A percentile compares a stretch with the other conserved stretches of the same genome.
Evolutionary conservation across 1,284 basidiomycete genomes (phyloP).

Genomic region (Leccinum subspadiceum): DNA sequence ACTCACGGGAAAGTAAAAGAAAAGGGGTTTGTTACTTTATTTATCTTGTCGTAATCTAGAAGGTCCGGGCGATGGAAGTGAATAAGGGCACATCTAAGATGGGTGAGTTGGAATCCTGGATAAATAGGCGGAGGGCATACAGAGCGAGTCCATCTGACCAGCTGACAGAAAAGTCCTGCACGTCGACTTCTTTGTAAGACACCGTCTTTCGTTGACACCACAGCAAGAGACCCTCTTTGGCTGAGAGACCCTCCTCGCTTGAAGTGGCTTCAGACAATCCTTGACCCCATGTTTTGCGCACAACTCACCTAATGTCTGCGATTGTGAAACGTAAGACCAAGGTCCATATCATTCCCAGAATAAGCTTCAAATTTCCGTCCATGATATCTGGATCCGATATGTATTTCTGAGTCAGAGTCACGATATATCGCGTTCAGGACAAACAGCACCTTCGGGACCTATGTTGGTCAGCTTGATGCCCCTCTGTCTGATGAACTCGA

Average conservation of each 20-base stretch:
- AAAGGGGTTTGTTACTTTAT: conserved; percentile 54
- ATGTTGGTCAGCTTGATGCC: conserved; percentile 98
- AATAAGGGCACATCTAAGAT: conserved; percentile 85
- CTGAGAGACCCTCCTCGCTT: conserved; percentile 95
- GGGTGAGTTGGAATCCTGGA: conserved; percentile 7
- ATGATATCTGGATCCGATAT: conserved; percentile 74
- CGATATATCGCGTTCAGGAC: not conserved
- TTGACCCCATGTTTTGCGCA: not conserved
- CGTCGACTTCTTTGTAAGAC: conserved; percentile 88
- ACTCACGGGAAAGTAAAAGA: not conserved
- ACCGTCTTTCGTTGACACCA: conserved; percentile 98
- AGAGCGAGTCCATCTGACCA: conserved; percentile 95
- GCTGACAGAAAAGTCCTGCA: conserved; percentile 90
- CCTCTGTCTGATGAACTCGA: conserved; percentile 92
- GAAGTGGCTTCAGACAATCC: conserved; percentile 21
- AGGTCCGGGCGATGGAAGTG: conserved; percentile 96
- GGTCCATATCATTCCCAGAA: conserved; percentile 99
- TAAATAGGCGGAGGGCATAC: conserved; percentile 47
- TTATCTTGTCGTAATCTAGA: conserved; percentile 81
- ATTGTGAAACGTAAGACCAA: conserved; percentile 96
- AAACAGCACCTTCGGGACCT: conserved; percentile 77
- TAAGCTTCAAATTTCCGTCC: conserved; percentile 96
- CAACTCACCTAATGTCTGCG: conserved; percentile 87
- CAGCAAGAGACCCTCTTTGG: conserved; percentile 92
- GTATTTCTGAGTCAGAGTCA: conserved; percentile 8